phyloP scores from a whole-genome alignment of 768 basidiomycete species.

The Cystofilobasidium capitatum region DNA sequence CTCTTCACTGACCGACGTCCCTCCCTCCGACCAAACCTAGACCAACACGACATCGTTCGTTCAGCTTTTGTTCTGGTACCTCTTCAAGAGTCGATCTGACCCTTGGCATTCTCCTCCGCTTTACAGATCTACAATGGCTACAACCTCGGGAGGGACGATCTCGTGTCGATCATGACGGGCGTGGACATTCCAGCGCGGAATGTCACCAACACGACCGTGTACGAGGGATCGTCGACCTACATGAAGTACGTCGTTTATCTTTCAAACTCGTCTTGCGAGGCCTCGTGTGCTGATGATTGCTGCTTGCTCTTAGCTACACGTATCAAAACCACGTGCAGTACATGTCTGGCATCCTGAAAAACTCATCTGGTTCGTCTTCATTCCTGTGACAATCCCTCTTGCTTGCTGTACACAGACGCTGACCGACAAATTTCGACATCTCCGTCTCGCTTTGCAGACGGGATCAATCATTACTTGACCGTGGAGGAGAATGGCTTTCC shows the following conservation, averaged over 20 bases:
- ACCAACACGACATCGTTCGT: constrained; percentile 56
- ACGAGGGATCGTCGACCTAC: constrained; percentile 54
- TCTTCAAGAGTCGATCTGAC: neutral
- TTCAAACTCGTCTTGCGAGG: neutral
- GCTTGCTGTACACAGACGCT: neutral
- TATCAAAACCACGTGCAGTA: constrained; percentile 64
- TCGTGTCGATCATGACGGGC: constrained; percentile 73
- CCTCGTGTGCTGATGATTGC: neutral
- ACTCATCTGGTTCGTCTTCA: constrained; percentile 42
- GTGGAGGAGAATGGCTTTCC: constrained; percentile 32
- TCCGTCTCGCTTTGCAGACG: constrained; percentile 26
- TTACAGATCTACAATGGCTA: constrained; percentile 42
- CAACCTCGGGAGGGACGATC: constrained; percentile 71
- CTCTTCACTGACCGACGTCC: constrained; percentile 6
- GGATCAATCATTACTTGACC: constrained; percentile 40
- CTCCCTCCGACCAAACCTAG: constrained; percentile 37
- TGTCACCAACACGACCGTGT: constrained; percentile 55
- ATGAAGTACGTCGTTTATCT: constrained; percentile 33
- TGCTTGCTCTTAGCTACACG: constrained; percentile 46
- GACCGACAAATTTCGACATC: no score
- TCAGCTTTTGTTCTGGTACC: neutral
- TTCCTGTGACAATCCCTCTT: neutral
- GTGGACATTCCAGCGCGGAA: constrained; percentile 38
- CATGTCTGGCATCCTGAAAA: constrained; percentile 58
- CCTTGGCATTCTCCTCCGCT: neutral